Evolutionary conservation across 108 stramenopile species (phyloP), one percentile per base, ranked within the genome.

Genomic region (Nitzschia sp.): DNA sequence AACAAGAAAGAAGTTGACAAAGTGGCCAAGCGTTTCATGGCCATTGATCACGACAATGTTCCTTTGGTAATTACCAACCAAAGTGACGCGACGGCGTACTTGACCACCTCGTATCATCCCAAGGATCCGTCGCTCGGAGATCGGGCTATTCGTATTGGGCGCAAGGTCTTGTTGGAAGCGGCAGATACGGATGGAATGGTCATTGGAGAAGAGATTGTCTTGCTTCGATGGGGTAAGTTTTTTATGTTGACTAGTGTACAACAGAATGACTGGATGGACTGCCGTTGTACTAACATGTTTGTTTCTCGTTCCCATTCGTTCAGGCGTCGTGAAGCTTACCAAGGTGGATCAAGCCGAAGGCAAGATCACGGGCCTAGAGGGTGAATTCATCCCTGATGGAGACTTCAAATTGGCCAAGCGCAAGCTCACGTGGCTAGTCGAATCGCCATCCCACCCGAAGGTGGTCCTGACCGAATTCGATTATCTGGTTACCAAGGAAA

Each of bases 1-100:
- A 99, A 99, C 85, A 98, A 98, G 85, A 88, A 91, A 68, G 90
- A 92, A 71, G 90, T 98, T 68, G 99, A 99, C 81, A 89, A 83
- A 66, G 71, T 45, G 5, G 92, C 96, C 8, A 90, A 86, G 65
- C 87, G 99, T 27, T 98, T 90, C 84, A 98, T 98, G 97, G 99
- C 93, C 34, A 90, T 99, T 69, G 92, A 92, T 60, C 79, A 75
- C 38, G 79, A 65, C 3, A 69, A 84, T 2, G 90, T 80, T 9
- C 60, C 53, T 25, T 70, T 99, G 70, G 76, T 75, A 15, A 64
- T 99, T 46, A 79, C 82, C 32, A 95, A 97, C 71, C 87, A 68
- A 23, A 74, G 83, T 27, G 82, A 78, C 17, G 60, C 46, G 25
- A 33, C 72, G 54, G 35, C 78, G 0, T 93, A 77, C 64, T 27